Base-by-base conservation (phyloP, 2,329 filamentous ascomycete genomes). In the Sporothrix euskadiensis region DNA sequence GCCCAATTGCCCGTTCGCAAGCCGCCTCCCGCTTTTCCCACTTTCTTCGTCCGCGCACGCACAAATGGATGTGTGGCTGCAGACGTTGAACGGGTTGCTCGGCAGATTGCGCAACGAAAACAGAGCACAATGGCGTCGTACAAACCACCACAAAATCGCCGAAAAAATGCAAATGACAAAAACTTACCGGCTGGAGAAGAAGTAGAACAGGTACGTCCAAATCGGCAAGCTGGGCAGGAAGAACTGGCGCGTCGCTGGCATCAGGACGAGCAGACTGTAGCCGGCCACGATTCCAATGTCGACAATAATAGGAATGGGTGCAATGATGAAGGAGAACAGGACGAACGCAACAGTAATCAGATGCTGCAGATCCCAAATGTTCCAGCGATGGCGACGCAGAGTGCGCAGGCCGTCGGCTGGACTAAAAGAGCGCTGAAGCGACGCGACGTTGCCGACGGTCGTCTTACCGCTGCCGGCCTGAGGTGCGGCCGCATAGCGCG, bases 221-320 rank as follows among this genome's bases (percentile, higher is more conserved):
- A 97, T 93, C 7, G 93, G 91, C 74, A 96, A 85, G 71, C 94
- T 94, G 10, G 95, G 94, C 57, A 97, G 85, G 80, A 97, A 94
- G 82, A 98, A 97, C 81, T 98, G 95, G 76, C 93, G 88, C 3
- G 94, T 97, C 69, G 93, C 87, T 7, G 95, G 95, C 81, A 97
- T 88, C 61, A 95, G 85, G 54, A 97, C 85, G 44, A 94, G 89
- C 77, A 89, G 84, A 74, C 91, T 84, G 75, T 94, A 86, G 71
- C 89, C 85, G 1, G 90, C 86, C 16, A 93, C 87, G 57, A 91
- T 88, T 66, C 90, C 86, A 1, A 91, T 90, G 87, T 97, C 98
- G 76, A 91, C 83, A 72, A 95, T 81, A 0, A 94, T 92, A 1
- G 94, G 94, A 0, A 94, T 88, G 76, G 94, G 92, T 75, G 95